Percentiles rank a stretch among this genome's conserved stretches.
Conservation (phyloP, 1,284 basidiomycete genomes). For the Vanrija sp. region DNA sequence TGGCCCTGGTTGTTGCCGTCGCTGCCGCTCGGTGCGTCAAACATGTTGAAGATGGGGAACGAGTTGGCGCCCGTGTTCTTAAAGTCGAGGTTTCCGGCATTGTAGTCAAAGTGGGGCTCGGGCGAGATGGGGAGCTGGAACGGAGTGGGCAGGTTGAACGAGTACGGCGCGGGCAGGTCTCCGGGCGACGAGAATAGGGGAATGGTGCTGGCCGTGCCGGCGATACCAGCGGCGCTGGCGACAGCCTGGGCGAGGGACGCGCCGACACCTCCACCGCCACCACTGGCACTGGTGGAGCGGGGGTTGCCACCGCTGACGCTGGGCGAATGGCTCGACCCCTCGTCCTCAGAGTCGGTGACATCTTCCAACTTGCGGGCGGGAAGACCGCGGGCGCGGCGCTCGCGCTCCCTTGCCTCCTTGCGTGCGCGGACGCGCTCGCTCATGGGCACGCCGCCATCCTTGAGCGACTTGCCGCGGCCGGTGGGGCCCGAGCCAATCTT, state of each 20-base stretch:
- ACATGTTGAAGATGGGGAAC: conserved; percentile 17
- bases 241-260: not conserved
- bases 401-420: conserved; percentile 44
- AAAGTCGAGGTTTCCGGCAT: conserved; percentile 4
- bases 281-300: not conserved
- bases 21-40: conserved; percentile 4
- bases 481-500: conserved; percentile 49
- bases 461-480: conserved; percentile 47
- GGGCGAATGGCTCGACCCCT: not conserved
- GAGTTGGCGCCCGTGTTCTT: not conserved
- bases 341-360: conserved; percentile 25
- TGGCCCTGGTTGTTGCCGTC: not conserved
- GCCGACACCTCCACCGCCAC: not conserved
- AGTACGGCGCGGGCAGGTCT: conserved; percentile 29
- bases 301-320: not conserved
- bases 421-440: conserved; percentile 47
- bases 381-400: conserved; percentile 31
- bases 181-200: conserved; percentile 18
- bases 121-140: conserved; percentile 39
- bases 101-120: conserved; percentile 25
- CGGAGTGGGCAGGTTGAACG: conserved; percentile 39
- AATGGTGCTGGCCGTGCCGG: not conserved
- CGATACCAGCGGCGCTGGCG: not conserved
- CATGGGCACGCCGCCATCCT: conserved; percentile 50
- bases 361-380: conserved; percentile 17